Evolutionary conservation across 495 filamentous ascomycete genomes (phyloP).

Genomic region (Sordaria brevicollis): DNA sequence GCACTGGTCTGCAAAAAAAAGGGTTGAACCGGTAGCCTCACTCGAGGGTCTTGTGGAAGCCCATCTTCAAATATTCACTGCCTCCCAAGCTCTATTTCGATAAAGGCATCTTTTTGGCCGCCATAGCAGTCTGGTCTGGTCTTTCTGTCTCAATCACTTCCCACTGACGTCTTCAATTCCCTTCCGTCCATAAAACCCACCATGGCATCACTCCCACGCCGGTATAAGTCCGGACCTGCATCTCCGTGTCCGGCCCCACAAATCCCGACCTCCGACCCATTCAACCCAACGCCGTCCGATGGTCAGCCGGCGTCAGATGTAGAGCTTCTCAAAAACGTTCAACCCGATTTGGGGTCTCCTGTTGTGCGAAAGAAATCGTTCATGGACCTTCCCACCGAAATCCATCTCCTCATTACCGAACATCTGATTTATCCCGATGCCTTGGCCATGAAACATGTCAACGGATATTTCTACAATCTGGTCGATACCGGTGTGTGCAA

Average conservation of each 20-base stretch:
- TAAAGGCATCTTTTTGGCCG: background rate
- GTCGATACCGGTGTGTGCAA: slow-evolving; percentile 56
- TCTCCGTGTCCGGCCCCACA: background rate
- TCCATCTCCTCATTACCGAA: slow-evolving; percentile 44
- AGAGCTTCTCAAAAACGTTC: background rate
- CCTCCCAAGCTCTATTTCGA: background rate
- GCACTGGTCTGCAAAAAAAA: background rate
- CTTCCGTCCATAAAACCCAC: background rate
- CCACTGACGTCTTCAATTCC: background rate
- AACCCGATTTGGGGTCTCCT: background rate
- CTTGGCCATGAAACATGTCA: slow-evolving; percentile 51
- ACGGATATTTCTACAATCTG: slow-evolving; percentile 49
- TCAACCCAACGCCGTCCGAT: background rate
- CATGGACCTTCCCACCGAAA: slow-evolving; percentile 45
- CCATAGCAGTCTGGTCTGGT: background rate
- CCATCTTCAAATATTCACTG: background rate
- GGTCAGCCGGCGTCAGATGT: background rate
- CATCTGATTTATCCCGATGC: slow-evolving; percentile 50
- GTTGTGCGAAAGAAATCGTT: background rate
- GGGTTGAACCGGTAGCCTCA: background rate
- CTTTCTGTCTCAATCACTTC: background rate
- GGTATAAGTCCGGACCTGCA: background rate
- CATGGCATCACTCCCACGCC: background rate
- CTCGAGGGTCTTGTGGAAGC: background rate
- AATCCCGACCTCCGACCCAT: background rate